These are phyloP conservation scores for Rhododendron simsii DNA, from an alignment of 148 eudicot genomes.

Conservation along the genomic window DNA sequence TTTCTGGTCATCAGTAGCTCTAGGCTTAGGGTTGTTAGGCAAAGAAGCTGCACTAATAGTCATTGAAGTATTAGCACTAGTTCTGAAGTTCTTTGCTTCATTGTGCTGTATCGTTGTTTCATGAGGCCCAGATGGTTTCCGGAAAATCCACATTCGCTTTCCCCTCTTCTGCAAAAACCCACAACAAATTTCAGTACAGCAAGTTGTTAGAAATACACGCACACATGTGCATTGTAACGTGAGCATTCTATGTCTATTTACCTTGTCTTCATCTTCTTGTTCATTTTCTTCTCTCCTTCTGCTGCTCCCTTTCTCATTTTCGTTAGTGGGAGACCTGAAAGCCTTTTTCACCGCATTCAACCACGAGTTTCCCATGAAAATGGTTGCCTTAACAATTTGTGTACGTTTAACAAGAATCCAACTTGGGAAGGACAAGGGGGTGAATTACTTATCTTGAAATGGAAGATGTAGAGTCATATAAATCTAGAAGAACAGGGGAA, in stretches of 20 bases:
- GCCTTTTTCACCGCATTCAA: constrained; percentile 60
- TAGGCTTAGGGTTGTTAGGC: background rate
- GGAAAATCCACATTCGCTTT: constrained; percentile 62
- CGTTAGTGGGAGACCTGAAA: constrained; percentile 57
- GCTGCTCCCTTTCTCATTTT: constrained; percentile 34
- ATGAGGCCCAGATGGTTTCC: constrained; percentile 22
- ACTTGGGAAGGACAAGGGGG: background rate
- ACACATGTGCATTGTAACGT: background rate
- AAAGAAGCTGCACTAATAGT: constrained; percentile 1
- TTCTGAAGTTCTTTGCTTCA: constrained; percentile 12
- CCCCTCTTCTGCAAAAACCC: constrained; percentile 53
- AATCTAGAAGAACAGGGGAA: background rate
- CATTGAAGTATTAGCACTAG: background rate
- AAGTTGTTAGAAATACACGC: background rate
- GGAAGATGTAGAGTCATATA: background rate
- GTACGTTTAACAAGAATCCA: background rate
- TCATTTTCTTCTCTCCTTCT: constrained; percentile 49
- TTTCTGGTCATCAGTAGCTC: constrained; percentile 26
- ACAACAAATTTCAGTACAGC: background rate
- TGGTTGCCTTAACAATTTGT: background rate
- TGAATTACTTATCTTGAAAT: background rate
- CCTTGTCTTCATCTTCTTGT: constrained; percentile 68
- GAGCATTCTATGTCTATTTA: constrained; percentile 3
- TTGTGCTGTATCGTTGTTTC: constrained; percentile 39
- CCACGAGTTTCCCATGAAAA: constrained; percentile 63